These are phyloP conservation scores for Xylariaceae sp. DNA, from an alignment of 2,329 filamentous ascomycete species.

Conservation along the genomic window DNA sequence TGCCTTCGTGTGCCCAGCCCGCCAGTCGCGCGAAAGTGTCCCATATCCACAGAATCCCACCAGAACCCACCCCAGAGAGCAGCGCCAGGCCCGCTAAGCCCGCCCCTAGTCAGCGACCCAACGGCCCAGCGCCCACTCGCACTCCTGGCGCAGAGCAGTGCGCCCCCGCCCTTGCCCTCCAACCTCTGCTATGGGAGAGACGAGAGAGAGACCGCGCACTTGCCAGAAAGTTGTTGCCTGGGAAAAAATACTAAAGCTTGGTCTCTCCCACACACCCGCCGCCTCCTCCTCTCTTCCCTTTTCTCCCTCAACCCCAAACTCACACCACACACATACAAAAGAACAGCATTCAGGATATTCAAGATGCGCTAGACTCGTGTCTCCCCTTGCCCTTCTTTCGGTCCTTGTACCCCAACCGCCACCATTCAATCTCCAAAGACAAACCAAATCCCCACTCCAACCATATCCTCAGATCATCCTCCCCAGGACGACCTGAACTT, in stretches of 20 bases:
- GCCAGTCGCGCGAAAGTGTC: no score
- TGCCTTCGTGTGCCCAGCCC: no score
- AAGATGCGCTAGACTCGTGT: constrained; percentile 58
- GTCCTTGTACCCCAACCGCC: constrained; percentile 38
- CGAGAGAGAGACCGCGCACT: no score
- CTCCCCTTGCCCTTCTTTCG: constrained; percentile 31
- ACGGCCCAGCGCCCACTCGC: no score
- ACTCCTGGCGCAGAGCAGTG: neutral
- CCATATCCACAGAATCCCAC: no score
- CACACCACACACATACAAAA: constrained; percentile 33
- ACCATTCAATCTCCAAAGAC: constrained; percentile 50
- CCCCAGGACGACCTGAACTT: constrained; percentile 64
- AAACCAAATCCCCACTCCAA: constrained; percentile 45
- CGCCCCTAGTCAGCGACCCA: no score
- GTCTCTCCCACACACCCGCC: constrained; percentile 22
- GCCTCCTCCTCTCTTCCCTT: constrained; percentile 26
- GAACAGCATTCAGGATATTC: constrained; percentile 36
- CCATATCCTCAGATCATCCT: constrained; percentile 52
- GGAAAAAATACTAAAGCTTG: constrained; percentile 30
- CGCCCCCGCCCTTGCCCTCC: constrained; percentile 1
- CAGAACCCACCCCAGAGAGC: no score
- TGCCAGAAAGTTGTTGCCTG: constrained; percentile 24
- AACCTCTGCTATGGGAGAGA: no score
- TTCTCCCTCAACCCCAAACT: constrained; percentile 33
- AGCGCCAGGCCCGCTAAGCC: no score